Conservation (phyloP, 768 basidiomycete genomes). For the Austroboletus festivus region DNA sequence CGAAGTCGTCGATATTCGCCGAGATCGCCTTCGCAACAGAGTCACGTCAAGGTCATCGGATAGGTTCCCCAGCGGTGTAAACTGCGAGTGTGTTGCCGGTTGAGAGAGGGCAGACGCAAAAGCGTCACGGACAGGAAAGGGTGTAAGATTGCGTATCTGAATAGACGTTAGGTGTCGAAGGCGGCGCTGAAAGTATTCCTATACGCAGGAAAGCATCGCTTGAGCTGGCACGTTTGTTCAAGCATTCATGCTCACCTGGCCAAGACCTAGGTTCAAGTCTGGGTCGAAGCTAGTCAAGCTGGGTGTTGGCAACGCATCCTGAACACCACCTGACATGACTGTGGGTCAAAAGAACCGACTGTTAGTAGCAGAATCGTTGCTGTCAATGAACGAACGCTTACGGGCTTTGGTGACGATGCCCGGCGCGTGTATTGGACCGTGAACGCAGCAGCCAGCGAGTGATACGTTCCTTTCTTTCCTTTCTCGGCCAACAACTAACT, state of each 20-base stretch:
- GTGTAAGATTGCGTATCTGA: slow-evolving; percentile 80
- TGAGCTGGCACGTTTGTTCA: background rate
- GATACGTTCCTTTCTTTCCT: slow-evolving; percentile 20
- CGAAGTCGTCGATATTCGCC: slow-evolving; percentile 62
- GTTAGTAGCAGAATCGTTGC: background rate
- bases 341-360: background rate
- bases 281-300: slow-evolving; percentile 15
- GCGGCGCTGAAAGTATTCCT: slow-evolving; percentile 49
- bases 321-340: slow-evolving; percentile 23
- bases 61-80: slow-evolving; percentile 51
- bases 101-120: slow-evolving; percentile 71
- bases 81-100: slow-evolving; percentile 61
- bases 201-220: background rate
- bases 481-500: no score
- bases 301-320: slow-evolving; percentile 14
- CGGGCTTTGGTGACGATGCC: slow-evolving; percentile 3
- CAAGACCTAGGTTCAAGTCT: slow-evolving; percentile 7
- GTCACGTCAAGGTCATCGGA: slow-evolving; percentile 72
- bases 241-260: slow-evolving; percentile 14
- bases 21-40: slow-evolving; percentile 52
- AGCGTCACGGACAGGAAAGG: slow-evolving; percentile 72
- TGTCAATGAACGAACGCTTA: slow-evolving; percentile 3
- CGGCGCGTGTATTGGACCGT: background rate
- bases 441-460: background rate
- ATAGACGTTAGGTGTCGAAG: slow-evolving; percentile 71